Evolutionary conservation across 768 basidiomycete species (phyloP).

Genomic region (Gautieria morchelliformis): DNA sequence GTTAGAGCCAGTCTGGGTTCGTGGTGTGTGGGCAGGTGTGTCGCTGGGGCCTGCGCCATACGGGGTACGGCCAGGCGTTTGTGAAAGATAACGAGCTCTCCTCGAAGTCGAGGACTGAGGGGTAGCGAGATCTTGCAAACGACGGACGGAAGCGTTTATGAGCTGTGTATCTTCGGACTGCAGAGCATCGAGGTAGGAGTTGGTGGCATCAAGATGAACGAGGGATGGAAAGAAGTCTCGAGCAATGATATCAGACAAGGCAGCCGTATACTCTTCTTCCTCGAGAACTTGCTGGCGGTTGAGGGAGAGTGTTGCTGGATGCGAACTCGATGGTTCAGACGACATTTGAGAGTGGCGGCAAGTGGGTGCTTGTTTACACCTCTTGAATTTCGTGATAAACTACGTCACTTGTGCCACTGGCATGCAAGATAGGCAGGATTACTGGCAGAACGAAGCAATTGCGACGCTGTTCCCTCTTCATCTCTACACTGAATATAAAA

Average conservation of each 20-base stretch:
- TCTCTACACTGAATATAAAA: too few species aligned
- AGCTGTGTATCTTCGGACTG: slow-evolving; percentile 65
- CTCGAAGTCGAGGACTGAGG: slow-evolving; percentile 26
- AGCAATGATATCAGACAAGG: slow-evolving; percentile 85
- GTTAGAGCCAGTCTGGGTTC: slow-evolving; percentile 11
- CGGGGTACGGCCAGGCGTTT: slow-evolving; percentile 57
- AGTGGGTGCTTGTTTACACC: not conserved
- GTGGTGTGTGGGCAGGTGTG: slow-evolving; percentile 46
- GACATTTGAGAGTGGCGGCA: not conserved
- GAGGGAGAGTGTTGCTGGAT: slow-evolving; percentile 41
- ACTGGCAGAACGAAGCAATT: too few species aligned
- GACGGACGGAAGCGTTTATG: slow-evolving; percentile 68
- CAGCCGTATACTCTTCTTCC: slow-evolving; percentile 92
- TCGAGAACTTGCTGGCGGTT: slow-evolving; percentile 67
- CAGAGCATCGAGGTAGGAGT: slow-evolving; percentile 75
- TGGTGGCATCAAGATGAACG: slow-evolving; percentile 80
- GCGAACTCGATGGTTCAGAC: not conserved
- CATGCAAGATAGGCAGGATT: too few species aligned
- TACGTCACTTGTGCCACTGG: too few species aligned
- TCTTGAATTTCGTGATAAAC: not conserved
- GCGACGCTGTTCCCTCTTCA: too few species aligned
- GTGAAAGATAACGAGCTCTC: slow-evolving; percentile 22
- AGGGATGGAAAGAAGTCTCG: slow-evolving; percentile 98
- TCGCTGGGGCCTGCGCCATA: slow-evolving; percentile 49
- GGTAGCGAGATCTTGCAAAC: slow-evolving; percentile 55